Base-by-base conservation (phyloP, 2,329 filamentous ascomycete genomes). In the Cladosporium austrohemisphaericum region DNA sequence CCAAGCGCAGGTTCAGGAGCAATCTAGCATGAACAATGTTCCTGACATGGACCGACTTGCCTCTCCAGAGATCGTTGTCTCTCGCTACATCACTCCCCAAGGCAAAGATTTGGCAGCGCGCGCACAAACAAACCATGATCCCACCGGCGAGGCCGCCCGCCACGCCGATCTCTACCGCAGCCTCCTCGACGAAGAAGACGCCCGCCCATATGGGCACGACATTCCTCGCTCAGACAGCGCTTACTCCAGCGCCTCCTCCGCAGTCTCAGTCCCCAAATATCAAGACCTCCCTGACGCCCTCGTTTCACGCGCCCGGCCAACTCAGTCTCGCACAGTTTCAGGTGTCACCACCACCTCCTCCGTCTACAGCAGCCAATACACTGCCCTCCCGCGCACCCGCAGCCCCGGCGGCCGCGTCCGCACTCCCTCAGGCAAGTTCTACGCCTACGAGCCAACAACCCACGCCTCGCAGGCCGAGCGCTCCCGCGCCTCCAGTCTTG, bases 41-140 rank as follows among this genome's bases (percentile, higher is more conserved):
- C n/a, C n/a, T 13, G 47, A 13, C 7, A 23, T 20, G 16, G n/a
- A 29, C 18, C 35, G 26, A 5, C 13, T 46, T 3, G 32, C 20
- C 14, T 59, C 61, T 4, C 63, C 65, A 8, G 52, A 57, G 8
- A 65, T 67, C n/a, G 56, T 65, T 1, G 58, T 67, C 7, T 65
- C 63, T 13, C 57, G 63, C 4, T 64, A 66, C 49, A 59, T 65
- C 41, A 67, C 65, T 5, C 62, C 63, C 1, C 43, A 57, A 7
- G 49, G 40, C 18, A 45, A 55, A 4, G 58, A 61, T 26, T 53
- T 52, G 23, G 57, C 51, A 3, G 48, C 54, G 8, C 46, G 51
- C 7, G 48, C 51, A n/a, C 54, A 54, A 33, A 52, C 41, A 28
- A 51, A 52, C n/a, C 37, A 32, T 3, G 51, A 51, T 23, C 55